Base-by-base conservation (phyloP, 2,329 filamentous ascomycete species). In the Clonostachys chloroleuca region DNA sequence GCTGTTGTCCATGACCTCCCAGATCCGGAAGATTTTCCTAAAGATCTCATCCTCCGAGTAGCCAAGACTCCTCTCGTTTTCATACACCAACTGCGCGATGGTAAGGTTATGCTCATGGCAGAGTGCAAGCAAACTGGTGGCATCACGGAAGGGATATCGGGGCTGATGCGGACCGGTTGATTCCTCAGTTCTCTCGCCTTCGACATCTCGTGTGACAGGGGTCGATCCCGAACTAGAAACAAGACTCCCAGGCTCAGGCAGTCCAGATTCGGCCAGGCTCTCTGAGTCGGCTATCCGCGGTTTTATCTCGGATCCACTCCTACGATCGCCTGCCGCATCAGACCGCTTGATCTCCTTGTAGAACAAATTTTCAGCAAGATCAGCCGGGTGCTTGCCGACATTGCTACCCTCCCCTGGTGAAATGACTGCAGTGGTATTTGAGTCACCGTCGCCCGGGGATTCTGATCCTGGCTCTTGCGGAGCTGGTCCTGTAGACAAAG, bases 1-100 rank as follows among this genome's bases (percentile, higher is more conserved):
- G 46, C 73, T 76, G 16, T 68, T 63, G 46, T 77, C 73, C 73
- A 77, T 77, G 43, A 75, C 73, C 34, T 75, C 63, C 73, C 73
- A 77, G 47, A 75, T 76, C 34, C 68, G 65, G 49, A 70, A 67
- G 12, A 75, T 45, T 54, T 74, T 76, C n/a, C 65, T 56, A 45
- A 65, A 64, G 40, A 77, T 75, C 16, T 75, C 70, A 10, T 74
- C 71, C 42, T 77, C 72, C 0, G 69, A 70, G 47, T 75, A 74
- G 9, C 73, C 73, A 5, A 72, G 66, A 52, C 73, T 74, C 60
- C 73, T 76, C 50, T 77, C 73, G 45, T 77, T 77, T 55, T 77
- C 73, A 48, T 75, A 77, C 5, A 77, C 73, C 33, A 77, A 52
- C 52, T 77, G 73, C 1, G 73, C 73, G 30, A 77, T 77, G 5